A percentile compares a stretch with the other conserved stretches of the same genome.
Conservation (phyloP, 2,329 filamentous ascomycete genomes). For the Huntiella moniliformis region DNA sequence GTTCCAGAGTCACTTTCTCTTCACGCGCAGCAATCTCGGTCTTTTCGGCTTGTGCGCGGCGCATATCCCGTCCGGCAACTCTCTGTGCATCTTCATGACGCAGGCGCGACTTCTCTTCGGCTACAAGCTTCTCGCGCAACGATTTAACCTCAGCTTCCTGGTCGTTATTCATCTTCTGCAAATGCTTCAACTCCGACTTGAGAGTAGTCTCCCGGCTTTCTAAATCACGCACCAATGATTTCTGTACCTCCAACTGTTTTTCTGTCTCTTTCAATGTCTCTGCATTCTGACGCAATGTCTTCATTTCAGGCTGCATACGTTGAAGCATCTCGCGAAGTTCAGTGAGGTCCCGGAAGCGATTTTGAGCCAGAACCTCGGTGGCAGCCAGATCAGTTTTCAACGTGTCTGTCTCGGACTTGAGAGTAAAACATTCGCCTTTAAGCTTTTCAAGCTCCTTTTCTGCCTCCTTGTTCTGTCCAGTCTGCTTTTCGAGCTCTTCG, state of each 20-base stretch:
- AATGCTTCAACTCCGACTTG: conserved; percentile 49
- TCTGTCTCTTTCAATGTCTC: conserved; percentile 53
- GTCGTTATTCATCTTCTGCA: conserved; percentile 51
- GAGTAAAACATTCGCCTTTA: conserved; percentile 39
- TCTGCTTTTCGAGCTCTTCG: conserved; percentile 49
- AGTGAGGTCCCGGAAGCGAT: conserved; percentile 70
- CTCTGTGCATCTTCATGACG: conserved; percentile 65
- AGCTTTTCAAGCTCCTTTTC: conserved; percentile 12
- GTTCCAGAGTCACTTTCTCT: conserved; percentile 52
- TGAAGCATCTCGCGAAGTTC: conserved; percentile 63
- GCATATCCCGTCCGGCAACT: conserved; percentile 55
- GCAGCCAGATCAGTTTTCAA: conserved; percentile 72
- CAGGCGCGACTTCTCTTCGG: conserved; percentile 51
- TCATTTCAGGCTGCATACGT: conserved; percentile 73
- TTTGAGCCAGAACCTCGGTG: conserved; percentile 69
- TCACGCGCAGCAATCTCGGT: conserved; percentile 55
- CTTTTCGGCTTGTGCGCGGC: conserved; percentile 60
- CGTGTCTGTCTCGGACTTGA: conserved; percentile 49
- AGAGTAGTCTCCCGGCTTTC: conserved; percentile 72
- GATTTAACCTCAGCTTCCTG: conserved; percentile 61
- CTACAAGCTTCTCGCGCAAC: conserved; percentile 58
- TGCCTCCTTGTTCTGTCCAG: conserved; percentile 6
- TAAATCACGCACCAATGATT: conserved; percentile 48
- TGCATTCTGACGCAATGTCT: conserved; percentile 58
- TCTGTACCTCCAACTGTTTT: conserved; percentile 47